A percentile compares a stretch with the other conserved stretches of the same genome.
Evolutionary conservation across 306 rosid species (phyloP).

Genomic region (Mucuna pruriens): DNA sequence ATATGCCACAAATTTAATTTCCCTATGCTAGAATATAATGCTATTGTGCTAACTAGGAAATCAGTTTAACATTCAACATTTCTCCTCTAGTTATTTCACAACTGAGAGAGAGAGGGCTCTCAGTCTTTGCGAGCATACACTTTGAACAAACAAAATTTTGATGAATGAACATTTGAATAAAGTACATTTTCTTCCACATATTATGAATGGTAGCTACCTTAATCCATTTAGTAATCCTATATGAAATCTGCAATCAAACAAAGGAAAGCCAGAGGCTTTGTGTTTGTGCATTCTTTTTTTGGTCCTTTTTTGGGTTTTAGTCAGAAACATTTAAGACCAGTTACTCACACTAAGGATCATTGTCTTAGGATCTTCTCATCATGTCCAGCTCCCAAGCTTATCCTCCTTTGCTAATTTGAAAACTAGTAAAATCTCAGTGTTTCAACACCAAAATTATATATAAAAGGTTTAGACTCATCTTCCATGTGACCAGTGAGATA

Average conservation of each 20-base stretch:
- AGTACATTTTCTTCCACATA: neutral
- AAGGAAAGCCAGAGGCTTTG: neutral
- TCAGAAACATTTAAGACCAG: neutral
- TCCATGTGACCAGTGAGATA: slow-evolving; percentile 68
- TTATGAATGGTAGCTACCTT: neutral
- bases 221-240: neutral
- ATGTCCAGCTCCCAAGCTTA: neutral
- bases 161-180: neutral
- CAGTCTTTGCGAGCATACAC: neutral
- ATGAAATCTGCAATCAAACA: neutral
- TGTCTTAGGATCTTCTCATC: neutral
- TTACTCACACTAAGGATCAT: neutral
- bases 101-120: neutral
- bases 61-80: neutral
- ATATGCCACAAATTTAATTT: neutral
- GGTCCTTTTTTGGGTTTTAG: neutral
- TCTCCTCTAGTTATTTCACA: neutral
- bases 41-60: neutral
- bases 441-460: slow-evolving; percentile 35
- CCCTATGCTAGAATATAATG: neutral
- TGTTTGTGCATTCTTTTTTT: neutral
- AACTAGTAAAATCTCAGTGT: neutral
- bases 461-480: slow-evolving; percentile 44
- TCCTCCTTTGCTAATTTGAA: neutral
- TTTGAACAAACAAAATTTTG: neutral